Evolutionary conservation across 2,329 filamentous ascomycete genomes (phyloP).

Genomic region (Aspergillus vadensis): DNA sequence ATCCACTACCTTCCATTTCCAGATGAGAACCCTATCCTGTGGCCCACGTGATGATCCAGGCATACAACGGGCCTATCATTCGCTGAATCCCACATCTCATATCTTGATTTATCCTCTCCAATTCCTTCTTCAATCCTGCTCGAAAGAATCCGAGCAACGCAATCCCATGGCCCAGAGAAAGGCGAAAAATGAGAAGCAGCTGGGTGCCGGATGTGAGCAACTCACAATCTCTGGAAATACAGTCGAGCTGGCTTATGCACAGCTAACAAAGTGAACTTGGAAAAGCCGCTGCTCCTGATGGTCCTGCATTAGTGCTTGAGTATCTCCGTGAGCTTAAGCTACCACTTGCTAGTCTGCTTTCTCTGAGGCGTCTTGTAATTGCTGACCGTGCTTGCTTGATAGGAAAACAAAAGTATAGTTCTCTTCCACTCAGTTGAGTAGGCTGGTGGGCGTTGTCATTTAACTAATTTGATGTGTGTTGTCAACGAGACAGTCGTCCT

Average conservation of each 20-base stretch:
- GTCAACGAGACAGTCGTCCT: slow-evolving; percentile 46
- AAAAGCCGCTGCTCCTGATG: slow-evolving; percentile 23
- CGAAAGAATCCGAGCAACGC: not conserved
- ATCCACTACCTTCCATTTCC: too few relatives aligned
- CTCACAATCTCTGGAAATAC: not conserved
- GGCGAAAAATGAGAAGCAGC: slow-evolving; percentile 36
- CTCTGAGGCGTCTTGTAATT: not conserved
- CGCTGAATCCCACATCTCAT: too few relatives aligned
- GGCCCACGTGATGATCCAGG: not conserved
- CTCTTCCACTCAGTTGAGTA: not conserved
- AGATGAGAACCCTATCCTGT: too few relatives aligned
- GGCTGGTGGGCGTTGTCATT: not conserved
- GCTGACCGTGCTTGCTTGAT: not conserved
- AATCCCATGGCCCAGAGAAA: slow-evolving; percentile 45
- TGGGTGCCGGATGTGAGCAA: slow-evolving; percentile 34
- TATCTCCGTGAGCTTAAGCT: slow-evolving; percentile 51
- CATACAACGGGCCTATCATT: not conserved
- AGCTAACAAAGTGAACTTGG: not conserved
- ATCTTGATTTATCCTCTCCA: too few relatives aligned
- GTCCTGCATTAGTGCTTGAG: slow-evolving; percentile 49
- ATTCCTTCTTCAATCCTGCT: too few relatives aligned
- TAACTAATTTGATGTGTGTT: slow-evolving; percentile 13
- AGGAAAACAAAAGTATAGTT: slow-evolving; percentile 53
- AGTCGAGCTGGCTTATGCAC: not conserved
- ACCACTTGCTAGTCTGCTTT: not conserved